Percentiles rank a stretch among this genome's conserved stretches.
These are phyloP conservation scores for Fusarium pseudoanthophilum DNA, from an alignment of 2,329 filamentous ascomycete species.

Conservation along the genomic window DNA sequence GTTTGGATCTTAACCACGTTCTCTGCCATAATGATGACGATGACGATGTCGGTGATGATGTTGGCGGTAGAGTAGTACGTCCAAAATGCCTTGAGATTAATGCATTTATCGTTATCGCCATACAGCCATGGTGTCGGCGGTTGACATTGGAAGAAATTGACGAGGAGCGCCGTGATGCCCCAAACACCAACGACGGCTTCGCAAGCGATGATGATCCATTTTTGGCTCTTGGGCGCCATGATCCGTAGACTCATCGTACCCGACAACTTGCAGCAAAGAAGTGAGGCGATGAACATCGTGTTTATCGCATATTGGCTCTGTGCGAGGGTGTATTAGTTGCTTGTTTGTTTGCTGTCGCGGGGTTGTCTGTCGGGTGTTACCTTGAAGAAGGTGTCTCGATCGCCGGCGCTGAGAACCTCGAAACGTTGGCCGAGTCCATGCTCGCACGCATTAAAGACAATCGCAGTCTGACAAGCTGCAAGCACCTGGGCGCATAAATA, in stretches of 20 bases:
- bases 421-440: conserved; percentile 40
- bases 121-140: conserved; percentile 45
- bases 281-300: conserved; percentile 40
- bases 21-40: conserved; percentile 44
- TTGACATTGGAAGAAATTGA: conserved; percentile 45
- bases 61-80: conserved; percentile 46
- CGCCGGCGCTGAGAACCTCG: conserved; percentile 16
- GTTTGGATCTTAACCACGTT: conserved; percentile 47
- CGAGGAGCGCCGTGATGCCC: conserved; percentile 41
- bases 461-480: conserved; percentile 38
- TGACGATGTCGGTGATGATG: conserved; percentile 45
- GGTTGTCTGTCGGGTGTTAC: conserved; percentile 14
- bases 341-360: neutral
- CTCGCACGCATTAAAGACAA: conserved; percentile 34
- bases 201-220: conserved; percentile 30
- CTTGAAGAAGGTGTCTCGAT: conserved; percentile 41
- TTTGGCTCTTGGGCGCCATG: conserved; percentile 40
- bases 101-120: conserved; percentile 33
- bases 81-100: conserved; percentile 39
- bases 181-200: conserved; percentile 37
- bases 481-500: conserved; percentile 26
- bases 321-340: conserved; percentile 6
- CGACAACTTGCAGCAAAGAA: conserved; percentile 44
- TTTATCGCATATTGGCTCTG: conserved; percentile 45
- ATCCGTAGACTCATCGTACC: conserved; percentile 42